phyloP scores from a whole-genome alignment of 306 rosid genomes.

The Prunus davidiana region DNA sequence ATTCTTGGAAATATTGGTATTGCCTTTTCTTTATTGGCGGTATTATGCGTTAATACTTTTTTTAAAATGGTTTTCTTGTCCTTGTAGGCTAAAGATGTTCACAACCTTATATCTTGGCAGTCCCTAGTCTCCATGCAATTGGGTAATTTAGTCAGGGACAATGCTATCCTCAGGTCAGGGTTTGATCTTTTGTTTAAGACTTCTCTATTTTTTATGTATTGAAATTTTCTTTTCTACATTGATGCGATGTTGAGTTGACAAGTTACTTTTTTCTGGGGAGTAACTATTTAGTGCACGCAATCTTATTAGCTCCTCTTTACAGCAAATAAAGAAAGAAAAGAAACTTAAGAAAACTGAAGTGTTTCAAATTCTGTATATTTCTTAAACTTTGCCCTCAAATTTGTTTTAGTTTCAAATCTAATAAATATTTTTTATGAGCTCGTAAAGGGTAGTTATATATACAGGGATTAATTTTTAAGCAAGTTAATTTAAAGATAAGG shows the following conservation, averaged over 20 bases:
- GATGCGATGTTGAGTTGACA: background rate
- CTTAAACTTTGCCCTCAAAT: too few relatives aligned
- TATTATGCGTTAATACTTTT: background rate
- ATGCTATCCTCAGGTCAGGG: slow-evolving; percentile 70
- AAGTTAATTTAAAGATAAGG: background rate
- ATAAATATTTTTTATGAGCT: background rate
- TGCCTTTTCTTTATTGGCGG: background rate
- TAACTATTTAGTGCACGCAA: background rate
- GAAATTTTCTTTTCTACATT: background rate
- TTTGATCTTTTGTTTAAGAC: slow-evolving; percentile 9
- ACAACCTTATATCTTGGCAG: slow-evolving; percentile 72
- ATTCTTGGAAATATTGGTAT: background rate
- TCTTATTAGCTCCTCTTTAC: background rate
- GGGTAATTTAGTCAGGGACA: slow-evolving; percentile 57
- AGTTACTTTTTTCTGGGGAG: background rate
- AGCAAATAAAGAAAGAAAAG: background rate
- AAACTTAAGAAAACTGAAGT: background rate
- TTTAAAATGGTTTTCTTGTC: slow-evolving; percentile 17
- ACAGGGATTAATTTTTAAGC: background rate
- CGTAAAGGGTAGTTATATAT: background rate
- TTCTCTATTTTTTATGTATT: background rate
- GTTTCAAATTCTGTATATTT: background rate
- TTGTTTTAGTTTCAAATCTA: too few relatives aligned
- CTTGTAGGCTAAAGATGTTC: slow-evolving; percentile 61
- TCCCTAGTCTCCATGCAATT: slow-evolving; percentile 60